Conservation (phyloP, 1,139 yeast species). For the Saccharomyces hybrid region DNA sequence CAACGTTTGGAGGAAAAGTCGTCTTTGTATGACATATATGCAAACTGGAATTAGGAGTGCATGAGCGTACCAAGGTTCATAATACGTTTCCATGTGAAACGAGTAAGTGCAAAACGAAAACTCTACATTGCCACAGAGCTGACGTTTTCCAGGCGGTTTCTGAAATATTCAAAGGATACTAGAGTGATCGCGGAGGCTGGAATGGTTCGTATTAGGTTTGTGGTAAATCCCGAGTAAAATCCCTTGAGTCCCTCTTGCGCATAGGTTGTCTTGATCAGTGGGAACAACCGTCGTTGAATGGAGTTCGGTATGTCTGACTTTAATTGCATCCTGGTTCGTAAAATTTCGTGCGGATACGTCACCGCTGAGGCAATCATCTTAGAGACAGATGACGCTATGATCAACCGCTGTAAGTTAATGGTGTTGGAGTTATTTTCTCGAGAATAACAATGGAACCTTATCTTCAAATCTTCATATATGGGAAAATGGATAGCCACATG, state of each 20-base stretch:
- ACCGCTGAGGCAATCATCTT: slow-evolving; percentile 85
- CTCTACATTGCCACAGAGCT: background rate
- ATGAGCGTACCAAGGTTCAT: no score
- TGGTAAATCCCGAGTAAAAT: slow-evolving; percentile 82
- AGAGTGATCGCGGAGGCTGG: slow-evolving; percentile 94
- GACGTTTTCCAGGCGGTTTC: slow-evolving; percentile 32
- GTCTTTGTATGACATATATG: background rate
- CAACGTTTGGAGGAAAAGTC: background rate
- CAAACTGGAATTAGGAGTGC: background rate
- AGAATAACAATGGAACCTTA: no score
- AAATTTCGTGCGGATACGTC: slow-evolving; percentile 94
- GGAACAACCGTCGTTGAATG: slow-evolving; percentile 33
- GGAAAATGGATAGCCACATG: no score
- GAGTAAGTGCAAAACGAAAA: background rate
- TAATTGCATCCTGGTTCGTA: slow-evolving; percentile 83
- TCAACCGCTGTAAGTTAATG: slow-evolving; percentile 39
- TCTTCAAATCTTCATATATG: no score
- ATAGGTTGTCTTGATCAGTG: slow-evolving; percentile 49
- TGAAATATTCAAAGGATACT: slow-evolving; percentile 83
- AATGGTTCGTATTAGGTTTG: slow-evolving; percentile 82
- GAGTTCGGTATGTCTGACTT: slow-evolving; percentile 27
- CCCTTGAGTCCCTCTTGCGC: slow-evolving; percentile 70
- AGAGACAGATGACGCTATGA: slow-evolving; percentile 70
- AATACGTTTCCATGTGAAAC: no score
- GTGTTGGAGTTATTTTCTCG: no score